Evolutionary conservation across 305 asterid species (phyloP).

Genomic region (Nicotiana rustica): DNA sequence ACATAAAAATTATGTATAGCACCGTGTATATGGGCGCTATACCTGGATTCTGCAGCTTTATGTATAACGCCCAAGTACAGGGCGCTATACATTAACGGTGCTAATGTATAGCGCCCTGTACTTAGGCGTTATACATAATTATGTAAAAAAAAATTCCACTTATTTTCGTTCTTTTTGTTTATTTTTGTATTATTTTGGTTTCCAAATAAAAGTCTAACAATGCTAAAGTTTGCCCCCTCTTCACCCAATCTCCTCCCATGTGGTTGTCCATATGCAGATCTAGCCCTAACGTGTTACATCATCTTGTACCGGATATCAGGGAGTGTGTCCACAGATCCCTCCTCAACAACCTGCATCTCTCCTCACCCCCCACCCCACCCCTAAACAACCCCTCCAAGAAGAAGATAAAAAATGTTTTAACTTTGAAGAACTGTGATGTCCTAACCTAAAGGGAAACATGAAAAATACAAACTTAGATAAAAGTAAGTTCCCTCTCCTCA

Average conservation of each 20-base stretch:
- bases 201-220: slow-evolving; percentile 16
- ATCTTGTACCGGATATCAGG: slow-evolving; percentile 14
- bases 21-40: too few relatives aligned
- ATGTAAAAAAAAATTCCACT: too few relatives aligned
- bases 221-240: slow-evolving; percentile 3
- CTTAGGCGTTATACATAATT: too few relatives aligned
- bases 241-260: slow-evolving; percentile 26
- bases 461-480: neutral
- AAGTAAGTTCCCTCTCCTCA: neutral
- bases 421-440: neutral
- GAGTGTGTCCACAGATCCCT: neutral
- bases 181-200: too few relatives aligned
- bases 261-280: neutral
- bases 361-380: neutral
- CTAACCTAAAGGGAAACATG: neutral
- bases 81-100: too few relatives aligned
- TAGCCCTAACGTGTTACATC: neutral
- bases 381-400: neutral
- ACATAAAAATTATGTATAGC: too few relatives aligned
- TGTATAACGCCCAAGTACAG: too few relatives aligned
- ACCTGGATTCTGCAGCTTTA: too few relatives aligned
- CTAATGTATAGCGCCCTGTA: too few relatives aligned
- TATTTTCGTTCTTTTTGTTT: too few relatives aligned
- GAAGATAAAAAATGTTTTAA: neutral
- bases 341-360: neutral